A percentile compares a stretch with the other conserved stretches of the same genome.
These are phyloP conservation scores for Xylariaceae sp. DNA, from an alignment of 2,329 filamentous ascomycete species.

Conservation along the genomic window DNA sequence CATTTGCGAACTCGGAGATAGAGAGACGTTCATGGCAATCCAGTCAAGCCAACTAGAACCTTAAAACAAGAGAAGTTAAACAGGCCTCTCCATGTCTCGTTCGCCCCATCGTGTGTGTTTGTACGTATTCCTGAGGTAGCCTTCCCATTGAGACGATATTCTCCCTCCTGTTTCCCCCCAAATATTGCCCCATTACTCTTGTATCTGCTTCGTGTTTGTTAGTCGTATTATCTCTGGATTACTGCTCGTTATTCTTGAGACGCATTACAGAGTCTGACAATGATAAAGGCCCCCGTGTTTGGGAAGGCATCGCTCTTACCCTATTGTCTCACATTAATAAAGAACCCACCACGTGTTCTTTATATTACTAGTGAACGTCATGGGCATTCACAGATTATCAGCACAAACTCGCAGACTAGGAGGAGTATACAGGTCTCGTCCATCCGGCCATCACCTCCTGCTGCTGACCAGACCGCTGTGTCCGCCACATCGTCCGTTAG, in stretches of 20 bases:
- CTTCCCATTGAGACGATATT: not conserved
- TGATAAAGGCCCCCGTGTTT: slow-evolving; percentile 32
- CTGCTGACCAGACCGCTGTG: slow-evolving; percentile 28
- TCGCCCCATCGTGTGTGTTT: slow-evolving; percentile 1
- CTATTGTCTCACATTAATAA: slow-evolving; percentile 28
- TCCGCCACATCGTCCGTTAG: slow-evolving; percentile 25
- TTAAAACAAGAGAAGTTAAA: slow-evolving; percentile 21
- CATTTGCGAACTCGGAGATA: slow-evolving; percentile 33
- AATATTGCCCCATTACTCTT: not conserved
- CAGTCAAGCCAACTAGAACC: slow-evolving; percentile 12
- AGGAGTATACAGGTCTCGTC: slow-evolving; percentile 37
- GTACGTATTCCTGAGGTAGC: not conserved
- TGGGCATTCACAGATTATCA: slow-evolving; percentile 24
- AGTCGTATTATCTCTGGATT: not conserved
- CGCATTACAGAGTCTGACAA: slow-evolving; percentile 26
- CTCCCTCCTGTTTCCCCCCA: not conserved
- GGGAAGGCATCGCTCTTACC: slow-evolving; percentile 34
- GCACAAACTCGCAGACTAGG: slow-evolving; percentile 23
- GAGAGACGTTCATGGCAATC: slow-evolving; percentile 9
- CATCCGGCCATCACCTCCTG: slow-evolving; percentile 28
- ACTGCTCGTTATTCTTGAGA: slow-evolving; percentile 1
- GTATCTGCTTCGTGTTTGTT: slow-evolving; percentile 2
- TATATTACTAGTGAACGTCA: slow-evolving; percentile 27
- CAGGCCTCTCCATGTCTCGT: slow-evolving; percentile 8
- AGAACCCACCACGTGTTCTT: slow-evolving; percentile 28